Percentiles rank a stretch among this genome's conserved stretches.
These are phyloP conservation scores for Rheum nobile DNA, from an alignment of 148 eudicot species.

Conservation along the genomic window DNA sequence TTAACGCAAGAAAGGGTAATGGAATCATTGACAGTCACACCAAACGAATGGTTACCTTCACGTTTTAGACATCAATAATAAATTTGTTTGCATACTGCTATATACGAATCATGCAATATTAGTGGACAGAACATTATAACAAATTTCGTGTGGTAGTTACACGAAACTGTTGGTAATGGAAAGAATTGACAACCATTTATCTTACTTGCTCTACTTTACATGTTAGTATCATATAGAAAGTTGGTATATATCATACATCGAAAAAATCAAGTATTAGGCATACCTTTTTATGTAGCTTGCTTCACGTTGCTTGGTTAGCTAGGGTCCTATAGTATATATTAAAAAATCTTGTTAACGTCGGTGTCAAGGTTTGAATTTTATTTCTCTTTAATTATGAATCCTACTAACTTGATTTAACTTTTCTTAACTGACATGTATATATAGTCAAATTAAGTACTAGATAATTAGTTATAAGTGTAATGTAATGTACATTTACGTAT, in stretches of 20 bases:
- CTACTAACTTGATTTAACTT: too few species aligned
- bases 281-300: background rate
- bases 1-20: constrained; percentile 7
- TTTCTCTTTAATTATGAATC: too few species aligned
- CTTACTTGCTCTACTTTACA: background rate
- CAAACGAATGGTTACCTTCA: constrained; percentile 4
- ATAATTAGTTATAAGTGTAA: too few species aligned
- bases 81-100: background rate
- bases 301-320: background rate
- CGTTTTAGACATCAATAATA: background rate
- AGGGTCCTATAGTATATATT: background rate
- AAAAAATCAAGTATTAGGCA: background rate
- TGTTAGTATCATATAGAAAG: background rate
- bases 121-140: background rate
- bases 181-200: constrained; percentile 1
- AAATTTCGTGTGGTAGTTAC: background rate
- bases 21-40: background rate
- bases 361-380: too few species aligned
- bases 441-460: too few species aligned
- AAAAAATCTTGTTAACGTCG: too few species aligned
- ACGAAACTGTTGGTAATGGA: constrained; percentile 1
- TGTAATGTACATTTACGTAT: too few species aligned
- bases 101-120: background rate
- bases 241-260: background rate
- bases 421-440: too few species aligned